Conservation (phyloP, 2,329 filamentous ascomycete species). For the Dryadomyces sulphureus region DNA sequence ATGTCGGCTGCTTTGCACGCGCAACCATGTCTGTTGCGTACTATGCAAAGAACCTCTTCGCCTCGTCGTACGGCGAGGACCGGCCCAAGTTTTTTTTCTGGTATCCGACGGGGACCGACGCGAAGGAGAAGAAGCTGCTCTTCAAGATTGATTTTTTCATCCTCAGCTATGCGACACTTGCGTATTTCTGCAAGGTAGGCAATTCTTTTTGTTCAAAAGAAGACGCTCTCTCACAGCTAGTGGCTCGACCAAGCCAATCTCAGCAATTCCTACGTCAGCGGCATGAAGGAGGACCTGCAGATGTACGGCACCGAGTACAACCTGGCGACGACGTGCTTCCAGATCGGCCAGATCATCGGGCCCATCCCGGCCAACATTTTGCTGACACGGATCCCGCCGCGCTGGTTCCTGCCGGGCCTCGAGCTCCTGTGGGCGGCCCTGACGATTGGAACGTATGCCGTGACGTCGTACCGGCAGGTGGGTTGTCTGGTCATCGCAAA, state of each 20-base stretch:
- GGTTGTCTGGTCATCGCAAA: neutral
- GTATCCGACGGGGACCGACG: slow-evolving; percentile 13
- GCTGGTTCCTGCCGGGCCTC: slow-evolving; percentile 5
- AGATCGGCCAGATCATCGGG: slow-evolving; percentile 11
- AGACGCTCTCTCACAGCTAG: neutral
- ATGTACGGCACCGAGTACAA: slow-evolving; percentile 24
- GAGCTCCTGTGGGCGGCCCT: slow-evolving; percentile 12
- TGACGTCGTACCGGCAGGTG: neutral
- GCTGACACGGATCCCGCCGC: slow-evolving; percentile 13
- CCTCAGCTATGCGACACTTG: slow-evolving; percentile 15
- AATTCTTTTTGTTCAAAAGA: neutral
- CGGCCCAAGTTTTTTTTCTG: slow-evolving; percentile 14
- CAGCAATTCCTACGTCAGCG: slow-evolving; percentile 29
- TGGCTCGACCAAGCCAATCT: slow-evolving; percentile 13
- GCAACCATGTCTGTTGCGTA: slow-evolving; percentile 1
- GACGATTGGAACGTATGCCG: slow-evolving; percentile 10
- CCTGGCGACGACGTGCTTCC: slow-evolving; percentile 20
- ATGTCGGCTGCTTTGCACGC: too few species aligned
- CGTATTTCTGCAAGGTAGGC: slow-evolving; percentile 15
- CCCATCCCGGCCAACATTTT: slow-evolving; percentile 11
- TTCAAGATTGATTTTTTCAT: slow-evolving; percentile 19
- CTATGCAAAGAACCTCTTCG: slow-evolving; percentile 13
- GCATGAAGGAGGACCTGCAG: slow-evolving; percentile 29
- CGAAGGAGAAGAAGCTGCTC: slow-evolving; percentile 14
- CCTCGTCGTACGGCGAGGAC: slow-evolving; percentile 15